Conservation (phyloP, 2,329 filamentous ascomycete species). For the Monosporascus sp. region DNA sequence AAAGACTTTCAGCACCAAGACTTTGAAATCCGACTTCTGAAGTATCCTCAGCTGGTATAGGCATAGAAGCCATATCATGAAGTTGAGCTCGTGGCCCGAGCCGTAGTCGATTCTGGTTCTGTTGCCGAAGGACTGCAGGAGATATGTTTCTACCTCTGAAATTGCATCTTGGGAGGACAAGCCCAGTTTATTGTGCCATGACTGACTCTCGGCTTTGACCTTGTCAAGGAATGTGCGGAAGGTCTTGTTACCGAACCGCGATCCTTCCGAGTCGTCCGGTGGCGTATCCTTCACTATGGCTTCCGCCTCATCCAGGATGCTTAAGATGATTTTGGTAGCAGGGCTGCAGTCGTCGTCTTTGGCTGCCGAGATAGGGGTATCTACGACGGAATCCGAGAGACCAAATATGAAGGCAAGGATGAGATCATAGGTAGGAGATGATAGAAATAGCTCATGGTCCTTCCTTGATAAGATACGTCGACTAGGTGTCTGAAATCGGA, state of each 20-base stretch:
- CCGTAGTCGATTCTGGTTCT: constrained; percentile 88
- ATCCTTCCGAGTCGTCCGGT: constrained; percentile 79
- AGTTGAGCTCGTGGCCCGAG: constrained; percentile 95
- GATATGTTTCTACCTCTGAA: constrained; percentile 71
- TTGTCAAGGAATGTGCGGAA: constrained; percentile 79
- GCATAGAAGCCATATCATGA: constrained; percentile 93
- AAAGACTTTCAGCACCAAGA: constrained; percentile 74
- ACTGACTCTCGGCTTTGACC: constrained; percentile 47
- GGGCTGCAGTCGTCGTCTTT: constrained; percentile 52
- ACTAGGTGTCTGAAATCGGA: constrained; percentile 61
- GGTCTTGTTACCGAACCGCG: constrained; percentile 88
- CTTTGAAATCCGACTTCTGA: constrained; percentile 59
- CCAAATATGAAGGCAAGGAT: constrained; percentile 81
- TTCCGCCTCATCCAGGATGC: constrained; percentile 66
- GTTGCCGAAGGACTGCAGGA: constrained; percentile 81
- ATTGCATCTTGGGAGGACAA: constrained; percentile 48
- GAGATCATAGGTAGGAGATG: constrained; percentile 69
- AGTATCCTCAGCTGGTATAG: constrained; percentile 74
- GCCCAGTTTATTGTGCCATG: constrained; percentile 62
- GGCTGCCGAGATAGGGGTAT: constrained; percentile 61
- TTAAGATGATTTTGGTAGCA: constrained; percentile 58
- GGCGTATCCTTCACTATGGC: constrained; percentile 64
- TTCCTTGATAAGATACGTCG: constrained; percentile 74
- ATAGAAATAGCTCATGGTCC: constrained; percentile 78
- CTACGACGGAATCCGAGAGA: constrained; percentile 74